These are phyloP conservation scores for Monilinia vaccinii-corymbosi DNA, from an alignment of 2,329 filamentous ascomycete species.

Conservation along the genomic window DNA sequence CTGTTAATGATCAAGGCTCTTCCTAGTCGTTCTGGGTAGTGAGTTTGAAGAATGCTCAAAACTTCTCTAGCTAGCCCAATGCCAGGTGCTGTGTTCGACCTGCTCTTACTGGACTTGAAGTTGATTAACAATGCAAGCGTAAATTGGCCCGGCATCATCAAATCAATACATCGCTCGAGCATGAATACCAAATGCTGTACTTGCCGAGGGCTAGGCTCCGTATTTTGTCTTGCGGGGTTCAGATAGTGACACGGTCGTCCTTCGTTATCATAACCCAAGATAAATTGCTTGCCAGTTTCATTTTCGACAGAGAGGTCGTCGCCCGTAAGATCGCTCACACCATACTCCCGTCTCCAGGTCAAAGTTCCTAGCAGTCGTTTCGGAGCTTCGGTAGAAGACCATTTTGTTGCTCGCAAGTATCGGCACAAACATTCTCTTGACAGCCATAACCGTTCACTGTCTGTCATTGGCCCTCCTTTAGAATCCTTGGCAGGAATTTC, in stretches of 20 bases:
- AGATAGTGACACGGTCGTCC: constrained; percentile 87
- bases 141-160: constrained; percentile 83
- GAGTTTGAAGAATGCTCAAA: constrained; percentile 84
- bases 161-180: constrained; percentile 80
- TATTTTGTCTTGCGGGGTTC: constrained; percentile 86
- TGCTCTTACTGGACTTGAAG: constrained; percentile 71
- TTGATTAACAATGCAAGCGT: constrained; percentile 82
- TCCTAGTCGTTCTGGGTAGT: constrained; percentile 89
- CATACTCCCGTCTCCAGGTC: constrained; percentile 85
- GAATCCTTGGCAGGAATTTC: constrained; percentile 55
- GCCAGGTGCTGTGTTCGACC: constrained; percentile 63
- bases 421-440: constrained; percentile 86
- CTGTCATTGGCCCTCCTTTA: constrained; percentile 56
- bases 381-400: constrained; percentile 66
- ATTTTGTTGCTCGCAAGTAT: constrained; percentile 90
- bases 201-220: constrained; percentile 74
- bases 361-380: constrained; percentile 75
- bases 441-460: constrained; percentile 79
- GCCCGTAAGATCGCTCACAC: constrained; percentile 61
- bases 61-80: constrained; percentile 72
- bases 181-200: constrained; percentile 93
- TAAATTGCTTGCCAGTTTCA: constrained; percentile 90
- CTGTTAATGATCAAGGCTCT: constrained; percentile 83
- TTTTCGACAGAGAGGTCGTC: constrained; percentile 92
- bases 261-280: constrained; percentile 78